Evolutionary conservation across 345 rosid species (phyloP).

Genomic region (Hirschfeldia incana): DNA sequence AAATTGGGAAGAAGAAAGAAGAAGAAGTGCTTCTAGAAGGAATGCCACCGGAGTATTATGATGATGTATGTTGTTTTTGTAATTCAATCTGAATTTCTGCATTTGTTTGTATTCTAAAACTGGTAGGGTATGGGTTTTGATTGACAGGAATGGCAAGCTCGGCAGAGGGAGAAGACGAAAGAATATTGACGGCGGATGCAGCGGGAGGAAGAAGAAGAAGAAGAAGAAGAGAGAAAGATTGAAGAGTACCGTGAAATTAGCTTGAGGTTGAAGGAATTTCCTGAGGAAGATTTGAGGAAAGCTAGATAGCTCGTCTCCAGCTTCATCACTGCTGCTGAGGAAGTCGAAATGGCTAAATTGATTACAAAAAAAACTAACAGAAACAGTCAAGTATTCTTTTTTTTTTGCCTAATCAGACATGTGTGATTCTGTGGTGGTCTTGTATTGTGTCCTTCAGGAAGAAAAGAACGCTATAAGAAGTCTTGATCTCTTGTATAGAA

Average conservation of each 20-base stretch:
- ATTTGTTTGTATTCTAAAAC: neutral
- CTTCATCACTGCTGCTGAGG: constrained; percentile 81
- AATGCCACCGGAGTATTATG: constrained; percentile 87
- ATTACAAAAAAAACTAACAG: no score
- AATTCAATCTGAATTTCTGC: constrained; percentile 30
- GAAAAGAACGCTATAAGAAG: constrained; percentile 78
- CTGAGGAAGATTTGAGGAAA: constrained; percentile 70
- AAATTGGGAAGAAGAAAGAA: constrained; percentile 51
- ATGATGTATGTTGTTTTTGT: constrained; percentile 46
- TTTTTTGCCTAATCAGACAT: neutral
- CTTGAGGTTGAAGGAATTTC: constrained; percentile 65
- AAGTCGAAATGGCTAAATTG: no score
- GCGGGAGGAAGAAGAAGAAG: constrained; percentile 78
- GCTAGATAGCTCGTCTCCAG: constrained; percentile 77
- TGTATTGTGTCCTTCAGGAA: constrained; percentile 53
- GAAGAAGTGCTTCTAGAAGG: constrained; percentile 66
- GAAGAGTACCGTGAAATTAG: constrained; percentile 87
- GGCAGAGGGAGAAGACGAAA: constrained; percentile 65
- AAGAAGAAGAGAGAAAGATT: constrained; percentile 76
- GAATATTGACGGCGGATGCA: constrained; percentile 58
- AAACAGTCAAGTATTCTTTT: no score
- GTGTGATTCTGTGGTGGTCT: neutral
- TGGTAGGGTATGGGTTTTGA: neutral
- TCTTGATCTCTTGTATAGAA: constrained; percentile 89
- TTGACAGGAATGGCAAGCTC: constrained; percentile 86